Percentiles rank a stretch among this genome's conserved stretches.
These are phyloP conservation scores for Lachancea sp. DNA, from an alignment of 805 yeast species.

Conservation along the genomic window DNA sequence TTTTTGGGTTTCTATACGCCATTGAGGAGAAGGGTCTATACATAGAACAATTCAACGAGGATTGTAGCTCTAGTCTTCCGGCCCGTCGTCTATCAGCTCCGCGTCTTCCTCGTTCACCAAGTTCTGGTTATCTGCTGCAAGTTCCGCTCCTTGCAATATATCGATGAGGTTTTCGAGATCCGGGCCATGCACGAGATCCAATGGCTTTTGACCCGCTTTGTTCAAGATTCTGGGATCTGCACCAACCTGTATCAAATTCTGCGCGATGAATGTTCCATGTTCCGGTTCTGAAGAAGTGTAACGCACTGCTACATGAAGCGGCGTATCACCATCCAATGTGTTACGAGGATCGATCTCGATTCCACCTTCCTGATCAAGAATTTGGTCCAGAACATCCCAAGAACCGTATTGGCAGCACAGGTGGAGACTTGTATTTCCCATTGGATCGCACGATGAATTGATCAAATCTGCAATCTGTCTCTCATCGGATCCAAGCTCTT, in stretches of 20 bases:
- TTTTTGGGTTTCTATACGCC: slow-evolving; percentile 9
- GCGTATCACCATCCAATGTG: slow-evolving; percentile 72
- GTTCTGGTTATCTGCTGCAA: slow-evolving; percentile 44
- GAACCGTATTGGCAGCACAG: slow-evolving; percentile 76
- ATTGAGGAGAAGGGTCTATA: no score
- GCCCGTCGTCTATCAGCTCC: slow-evolving; percentile 33
- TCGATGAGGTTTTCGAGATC: slow-evolving; percentile 53
- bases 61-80: slow-evolving; percentile 15
- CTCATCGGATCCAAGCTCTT: slow-evolving; percentile 33
- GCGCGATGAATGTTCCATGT: slow-evolving; percentile 71
- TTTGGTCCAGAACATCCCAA: slow-evolving; percentile 74
- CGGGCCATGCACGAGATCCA: slow-evolving; percentile 54
- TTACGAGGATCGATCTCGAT: slow-evolving; percentile 83
- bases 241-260: slow-evolving; percentile 85
- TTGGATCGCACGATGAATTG: slow-evolving; percentile 66
- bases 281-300: slow-evolving; percentile 78
- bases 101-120: slow-evolving; percentile 33
- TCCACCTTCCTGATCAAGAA: slow-evolving; percentile 76
- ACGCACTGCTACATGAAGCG: slow-evolving; percentile 78
- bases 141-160: slow-evolving; percentile 75
- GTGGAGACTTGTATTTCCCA: slow-evolving; percentile 78
- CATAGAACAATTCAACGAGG: no score
- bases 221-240: slow-evolving; percentile 67
- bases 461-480: slow-evolving; percentile 42
- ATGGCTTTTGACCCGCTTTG: slow-evolving; percentile 62